Evolutionary conservation across 306 rosid species (phyloP), one percentile per base, ranked within the genome.

Genomic region (Purshia tridentata): DNA sequence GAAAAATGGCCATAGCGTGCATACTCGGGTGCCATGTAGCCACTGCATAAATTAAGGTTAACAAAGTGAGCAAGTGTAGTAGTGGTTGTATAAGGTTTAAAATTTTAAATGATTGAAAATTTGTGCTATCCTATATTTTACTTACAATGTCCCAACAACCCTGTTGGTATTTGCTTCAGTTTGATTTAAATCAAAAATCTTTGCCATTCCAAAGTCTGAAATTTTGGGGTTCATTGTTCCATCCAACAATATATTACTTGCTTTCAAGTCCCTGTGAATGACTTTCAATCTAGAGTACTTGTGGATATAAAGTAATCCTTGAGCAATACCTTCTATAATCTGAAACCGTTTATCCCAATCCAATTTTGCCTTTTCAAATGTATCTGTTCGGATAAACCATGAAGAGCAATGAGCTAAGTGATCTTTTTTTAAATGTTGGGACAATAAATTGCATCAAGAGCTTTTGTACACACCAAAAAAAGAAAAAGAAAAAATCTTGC

Each of bases 341-440:
- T 75, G 65, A 56, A 83, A 79, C 2, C 81, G 77, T 41, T 22
- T 64, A 7, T 63, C 55, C 88, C 88, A 85, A 11, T 75, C 58
- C 15, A 85, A 4, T 18, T 69, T 19, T 10, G 19, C 1, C 0
- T 11, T 52, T 40, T 53, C 62, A 40, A 8, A 69, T 18, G 73
- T 6, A 39, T 40, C 63, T 52, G 49, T 23, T 67, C 3, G 13
- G 9, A 47, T 59, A 67, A 67, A 67, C 19, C 53, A 49, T 8
- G 35, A 22, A 29, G 71, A 6, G 35, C 2, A 48, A 48, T 47
- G 22, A 66, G 23, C 12, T 49, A 7, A 19, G 56, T 52, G 56
- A 5, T 52, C n/a, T 52, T n/a, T 16, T n/a, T n/a, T n/a, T n/a
- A n/a, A n/a, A n/a, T n/a, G n/a, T n/a, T n/a, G n/a, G n/a, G n/a